Conservation (phyloP, 352 stramenopile genomes). For the Phytopythium mirpurense region DNA sequence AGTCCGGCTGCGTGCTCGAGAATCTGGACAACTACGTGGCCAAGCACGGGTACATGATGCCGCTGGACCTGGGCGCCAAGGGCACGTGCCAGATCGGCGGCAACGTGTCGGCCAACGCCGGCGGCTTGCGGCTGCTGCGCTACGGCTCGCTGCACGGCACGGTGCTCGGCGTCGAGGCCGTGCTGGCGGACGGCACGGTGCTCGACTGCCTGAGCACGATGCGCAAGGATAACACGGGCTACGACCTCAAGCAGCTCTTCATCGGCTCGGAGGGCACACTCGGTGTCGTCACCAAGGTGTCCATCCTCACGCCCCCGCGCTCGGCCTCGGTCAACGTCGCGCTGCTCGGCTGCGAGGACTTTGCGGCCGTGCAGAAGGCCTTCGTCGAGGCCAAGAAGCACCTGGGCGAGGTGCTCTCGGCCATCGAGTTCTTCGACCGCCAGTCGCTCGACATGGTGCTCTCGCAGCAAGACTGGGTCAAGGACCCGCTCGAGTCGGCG, state of each 20-base stretch:
- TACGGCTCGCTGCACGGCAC: slow-evolving; percentile 94
- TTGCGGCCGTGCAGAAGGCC: slow-evolving; percentile 74
- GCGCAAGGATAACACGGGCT: slow-evolving; percentile 98
- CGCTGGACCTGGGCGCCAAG: slow-evolving; percentile 96
- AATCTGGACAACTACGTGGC: slow-evolving; percentile 87
- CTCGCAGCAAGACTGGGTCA: slow-evolving; percentile 55
- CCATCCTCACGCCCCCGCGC: slow-evolving; percentile 68
- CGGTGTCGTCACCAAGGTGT: slow-evolving; percentile 92
- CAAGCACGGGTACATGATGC: slow-evolving; percentile 89
- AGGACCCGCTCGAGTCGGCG: slow-evolving; percentile 53
- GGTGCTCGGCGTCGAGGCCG: slow-evolving; percentile 93
- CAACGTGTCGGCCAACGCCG: slow-evolving; percentile 95
- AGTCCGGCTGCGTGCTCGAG: slow-evolving; percentile 94
- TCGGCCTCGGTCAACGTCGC: slow-evolving; percentile 84
- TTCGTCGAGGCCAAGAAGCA: slow-evolving; percentile 83
- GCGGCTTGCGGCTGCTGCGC: slow-evolving; percentile 90
- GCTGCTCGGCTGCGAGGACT: slow-evolving; percentile 89
- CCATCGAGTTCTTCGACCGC: slow-evolving; percentile 95
- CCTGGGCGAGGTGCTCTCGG: slow-evolving; percentile 93
- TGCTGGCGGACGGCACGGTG: slow-evolving; percentile 88
- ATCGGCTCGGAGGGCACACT: slow-evolving; percentile 96
- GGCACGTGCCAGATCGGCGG: slow-evolving; percentile 97
- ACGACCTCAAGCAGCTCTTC: slow-evolving; percentile 96
- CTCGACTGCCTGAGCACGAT: slow-evolving; percentile 90
- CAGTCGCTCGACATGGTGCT: slow-evolving; percentile 86